Evolutionary conservation across 495 filamentous ascomycete genomes (phyloP), one percentile per base, ranked within the genome.

Genomic region (Aspergillus panamensis): DNA sequence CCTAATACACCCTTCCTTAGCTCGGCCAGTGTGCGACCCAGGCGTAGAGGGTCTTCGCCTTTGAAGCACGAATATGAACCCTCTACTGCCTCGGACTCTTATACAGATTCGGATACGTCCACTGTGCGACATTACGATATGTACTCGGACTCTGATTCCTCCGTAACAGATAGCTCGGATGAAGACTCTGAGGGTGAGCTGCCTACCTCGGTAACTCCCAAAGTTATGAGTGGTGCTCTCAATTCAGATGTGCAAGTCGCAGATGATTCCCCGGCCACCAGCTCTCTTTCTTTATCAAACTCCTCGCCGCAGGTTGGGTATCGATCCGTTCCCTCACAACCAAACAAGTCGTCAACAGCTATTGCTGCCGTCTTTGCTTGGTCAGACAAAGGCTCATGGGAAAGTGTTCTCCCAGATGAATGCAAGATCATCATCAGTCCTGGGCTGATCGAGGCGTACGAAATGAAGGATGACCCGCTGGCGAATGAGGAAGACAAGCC

Each of bases 51-150:
- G 25, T 97, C 95, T 5, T 97, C 95, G 8, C 95, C 95, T 8
- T 78, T 99, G 56, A 99, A 99, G 72, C 94, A 97, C 64, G 92
- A 99, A 74, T 99, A 96, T 64, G 89, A 91, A 61, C 95, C 95
- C 3, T 97, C 94, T 1, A 92, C 90, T 40, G 84, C 83, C 51
- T 88, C 88, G 2, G 79, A 82, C 29, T 73, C 73, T 10, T 78
- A 75, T 37, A 80, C 80, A 0, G 77, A 75, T 48, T 81, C 80
- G 0, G 78, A 81, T 30, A 69, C 75, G n/a, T 82, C 77, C 6
- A 80, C 76, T 35, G 77, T 80, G 45, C 73, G 78, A 21, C 78
- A 69, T 42, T 77, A 81, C 58, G 73, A 76, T 47, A 67, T 71
- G 42, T 74, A 75, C 31, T 82, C 77, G 4, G 71, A 74, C 2